Evolutionary conservation across 1,139 yeast species (phyloP).

Genomic region (Geotrichum restrictum): DNA sequence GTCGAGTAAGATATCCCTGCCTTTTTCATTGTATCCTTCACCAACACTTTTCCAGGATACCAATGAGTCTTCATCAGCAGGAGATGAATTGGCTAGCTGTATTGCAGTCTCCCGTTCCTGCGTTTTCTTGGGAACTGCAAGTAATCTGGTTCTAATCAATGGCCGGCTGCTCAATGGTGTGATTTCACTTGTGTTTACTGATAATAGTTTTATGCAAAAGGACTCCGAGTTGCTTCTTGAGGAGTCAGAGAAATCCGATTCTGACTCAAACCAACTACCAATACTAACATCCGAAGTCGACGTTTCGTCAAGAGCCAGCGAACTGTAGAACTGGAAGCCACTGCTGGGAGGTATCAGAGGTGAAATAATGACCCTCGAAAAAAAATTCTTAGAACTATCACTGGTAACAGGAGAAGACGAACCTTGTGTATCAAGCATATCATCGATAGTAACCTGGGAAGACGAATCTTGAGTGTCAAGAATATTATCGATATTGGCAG

Average conservation of each 20-base stretch:
- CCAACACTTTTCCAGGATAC: conserved; percentile 7
- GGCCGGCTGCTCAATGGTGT: not conserved
- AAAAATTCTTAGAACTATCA: no score
- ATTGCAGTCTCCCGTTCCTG: no score
- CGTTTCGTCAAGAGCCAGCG: not conserved
- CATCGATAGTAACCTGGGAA: no score
- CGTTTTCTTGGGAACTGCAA: no score
- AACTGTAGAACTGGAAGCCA: not conserved
- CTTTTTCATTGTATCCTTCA: not conserved
- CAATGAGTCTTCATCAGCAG: conserved; percentile 1
- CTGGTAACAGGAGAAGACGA: no score
- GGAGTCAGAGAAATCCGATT: not conserved
- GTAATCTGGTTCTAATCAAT: not conserved
- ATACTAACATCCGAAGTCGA: not conserved
- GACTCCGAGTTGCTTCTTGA: not conserved
- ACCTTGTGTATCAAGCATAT: no score
- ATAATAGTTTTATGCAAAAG: conserved; percentile 4
- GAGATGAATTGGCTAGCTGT: not conserved
- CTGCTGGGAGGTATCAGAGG: not conserved
- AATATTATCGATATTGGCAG: no score
- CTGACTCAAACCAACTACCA: conserved; percentile 8
- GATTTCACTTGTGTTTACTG: not conserved
- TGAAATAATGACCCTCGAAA: no score
- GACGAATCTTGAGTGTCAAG: no score
- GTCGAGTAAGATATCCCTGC: no score